These are phyloP conservation scores for Fusarium chaquense DNA, from an alignment of 2,329 filamentous ascomycete genomes.

Conservation along the genomic window DNA sequence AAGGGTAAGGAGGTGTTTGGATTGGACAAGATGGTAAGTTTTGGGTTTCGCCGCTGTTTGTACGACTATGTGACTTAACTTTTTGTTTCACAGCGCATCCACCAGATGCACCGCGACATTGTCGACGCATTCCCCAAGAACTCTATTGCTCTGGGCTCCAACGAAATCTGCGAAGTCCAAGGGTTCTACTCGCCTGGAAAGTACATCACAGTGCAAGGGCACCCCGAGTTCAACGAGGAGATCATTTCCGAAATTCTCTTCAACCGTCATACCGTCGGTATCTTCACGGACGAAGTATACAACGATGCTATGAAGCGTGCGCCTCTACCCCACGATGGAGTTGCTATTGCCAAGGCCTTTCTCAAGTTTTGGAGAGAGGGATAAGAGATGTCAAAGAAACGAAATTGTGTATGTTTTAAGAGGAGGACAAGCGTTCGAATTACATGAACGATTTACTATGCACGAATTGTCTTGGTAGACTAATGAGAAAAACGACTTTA, in stretches of 20 bases:
- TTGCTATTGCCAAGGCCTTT: constrained; percentile 79
- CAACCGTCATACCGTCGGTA: constrained; percentile 71
- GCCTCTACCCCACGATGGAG: constrained; percentile 78
- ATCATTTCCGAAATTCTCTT: constrained; percentile 56
- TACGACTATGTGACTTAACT: constrained; percentile 74
- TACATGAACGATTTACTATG: constrained; percentile 12
- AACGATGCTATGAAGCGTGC: constrained; percentile 76
- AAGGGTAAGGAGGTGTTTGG: constrained; percentile 57
- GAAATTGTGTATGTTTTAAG: not conserved
- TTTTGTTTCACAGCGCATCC: constrained; percentile 50
- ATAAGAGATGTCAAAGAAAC: constrained; percentile 5
- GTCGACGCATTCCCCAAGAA: constrained; percentile 56
- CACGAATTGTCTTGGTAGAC: constrained; percentile 14
- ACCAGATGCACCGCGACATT: constrained; percentile 63
- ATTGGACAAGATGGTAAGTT: constrained; percentile 51
- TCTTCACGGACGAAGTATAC: constrained; percentile 77
- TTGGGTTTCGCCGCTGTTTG: constrained; percentile 52
- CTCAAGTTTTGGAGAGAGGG: constrained; percentile 78
- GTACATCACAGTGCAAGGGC: constrained; percentile 60
- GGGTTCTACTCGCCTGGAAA: constrained; percentile 56
- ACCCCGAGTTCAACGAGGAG: constrained; percentile 59
- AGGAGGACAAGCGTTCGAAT: constrained; percentile 15
- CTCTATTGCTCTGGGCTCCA: constrained; percentile 57
- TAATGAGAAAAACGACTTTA: constrained; percentile 13
- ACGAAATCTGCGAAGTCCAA: constrained; percentile 57